phyloP scores from a whole-genome alignment of 257 asterid species.

The Mentha longifolia region DNA sequence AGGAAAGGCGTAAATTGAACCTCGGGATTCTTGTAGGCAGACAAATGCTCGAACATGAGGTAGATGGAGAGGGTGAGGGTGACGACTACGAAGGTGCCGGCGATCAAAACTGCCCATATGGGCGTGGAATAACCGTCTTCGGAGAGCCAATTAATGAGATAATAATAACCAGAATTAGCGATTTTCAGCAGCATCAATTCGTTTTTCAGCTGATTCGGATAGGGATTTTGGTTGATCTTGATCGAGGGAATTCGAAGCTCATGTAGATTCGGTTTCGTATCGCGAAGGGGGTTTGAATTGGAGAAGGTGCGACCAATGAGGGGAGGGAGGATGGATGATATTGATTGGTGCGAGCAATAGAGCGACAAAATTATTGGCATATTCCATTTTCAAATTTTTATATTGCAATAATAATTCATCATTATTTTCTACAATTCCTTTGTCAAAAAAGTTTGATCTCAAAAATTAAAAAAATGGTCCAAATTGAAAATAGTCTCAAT shows the following conservation, averaged over 20 bases:
- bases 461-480: too few relatives aligned
- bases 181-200: slow-evolving; percentile 73
- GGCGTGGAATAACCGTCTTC: slow-evolving; percentile 68
- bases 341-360: slow-evolving; percentile 28
- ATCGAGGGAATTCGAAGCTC: slow-evolving; percentile 41
- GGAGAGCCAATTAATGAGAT: slow-evolving; percentile 45
- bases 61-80: slow-evolving; percentile 72
- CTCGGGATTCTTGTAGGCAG: slow-evolving; percentile 95
- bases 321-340: slow-evolving; percentile 8
- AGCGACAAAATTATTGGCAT: slow-evolving; percentile 33
- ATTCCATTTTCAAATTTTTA: slow-evolving; percentile 4
- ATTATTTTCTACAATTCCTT: background rate
- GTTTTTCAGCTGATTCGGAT: slow-evolving; percentile 37
- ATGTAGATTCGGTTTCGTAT: slow-evolving; percentile 34
- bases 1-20: slow-evolving; percentile 33
- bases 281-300: slow-evolving; percentile 38
- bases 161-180: slow-evolving; percentile 46
- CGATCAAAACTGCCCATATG: slow-evolving; percentile 81
- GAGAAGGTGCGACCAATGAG: slow-evolving; percentile 32
- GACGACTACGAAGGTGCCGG: slow-evolving; percentile 62
- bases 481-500: too few relatives aligned
- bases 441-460: too few relatives aligned
- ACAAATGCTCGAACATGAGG: slow-evolving; percentile 86
- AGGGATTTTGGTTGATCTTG: slow-evolving; percentile 10
- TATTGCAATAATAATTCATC: background rate